A percentile compares a stretch with the other conserved stretches of the same genome.
These are phyloP conservation scores for Colletotrichum chrysophilum DNA, from an alignment of 2,329 filamentous ascomycete species.

Conservation along the genomic window DNA sequence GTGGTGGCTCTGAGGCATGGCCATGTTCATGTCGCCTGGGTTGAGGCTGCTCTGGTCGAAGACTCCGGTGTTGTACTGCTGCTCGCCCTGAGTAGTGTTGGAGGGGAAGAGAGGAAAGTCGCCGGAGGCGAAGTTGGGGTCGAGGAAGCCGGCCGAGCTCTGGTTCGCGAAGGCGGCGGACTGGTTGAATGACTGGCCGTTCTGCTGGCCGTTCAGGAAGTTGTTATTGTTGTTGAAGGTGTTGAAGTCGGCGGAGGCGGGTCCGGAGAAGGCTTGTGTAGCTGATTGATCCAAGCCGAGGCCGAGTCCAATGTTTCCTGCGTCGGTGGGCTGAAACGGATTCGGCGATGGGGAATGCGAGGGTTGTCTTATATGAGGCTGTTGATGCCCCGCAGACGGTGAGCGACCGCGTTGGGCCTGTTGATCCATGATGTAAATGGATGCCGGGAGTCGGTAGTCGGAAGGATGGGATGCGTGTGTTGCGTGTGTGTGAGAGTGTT, in stretches of 20 bases:
- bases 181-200: slow-evolving; percentile 43
- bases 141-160: slow-evolving; percentile 49
- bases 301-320: slow-evolving; percentile 56
- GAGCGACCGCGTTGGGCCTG: slow-evolving; percentile 59
- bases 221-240: slow-evolving; percentile 51
- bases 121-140: slow-evolving; percentile 54
- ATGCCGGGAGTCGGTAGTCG: slow-evolving; percentile 15
- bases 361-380: slow-evolving; percentile 68
- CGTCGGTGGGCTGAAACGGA: slow-evolving; percentile 53
- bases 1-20: slow-evolving; percentile 59
- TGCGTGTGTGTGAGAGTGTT: not conserved
- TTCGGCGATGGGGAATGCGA: slow-evolving; percentile 68
- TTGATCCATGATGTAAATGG: slow-evolving; percentile 42
- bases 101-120: slow-evolving; percentile 72
- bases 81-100: slow-evolving; percentile 46
- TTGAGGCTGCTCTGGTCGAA: slow-evolving; percentile 56
- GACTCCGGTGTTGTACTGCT: slow-evolving; percentile 66
- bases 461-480: slow-evolving; percentile 17
- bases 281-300: slow-evolving; percentile 61
- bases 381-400: slow-evolving; percentile 62
- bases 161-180: slow-evolving; percentile 44
- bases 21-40: slow-evolving; percentile 57
- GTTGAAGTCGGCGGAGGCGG: slow-evolving; percentile 49
- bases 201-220: slow-evolving; percentile 55
- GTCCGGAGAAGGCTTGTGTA: slow-evolving; percentile 42